Evolutionary conservation across 257 asterid genomes (phyloP).

Genomic region (Ilex asprella): DNA sequence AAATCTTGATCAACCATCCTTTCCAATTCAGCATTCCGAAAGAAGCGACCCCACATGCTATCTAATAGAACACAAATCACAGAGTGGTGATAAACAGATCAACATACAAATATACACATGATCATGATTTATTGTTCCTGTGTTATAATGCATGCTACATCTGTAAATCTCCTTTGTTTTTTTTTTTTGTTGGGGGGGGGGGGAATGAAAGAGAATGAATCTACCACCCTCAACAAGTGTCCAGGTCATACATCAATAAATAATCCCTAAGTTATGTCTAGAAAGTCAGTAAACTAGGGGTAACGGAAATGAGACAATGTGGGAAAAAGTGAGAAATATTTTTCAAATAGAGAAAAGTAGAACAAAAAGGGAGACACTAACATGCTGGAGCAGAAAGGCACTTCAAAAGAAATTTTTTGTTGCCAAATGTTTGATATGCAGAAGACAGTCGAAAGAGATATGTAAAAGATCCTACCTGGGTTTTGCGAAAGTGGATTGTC

Average conservation of each 20-base stretch:
- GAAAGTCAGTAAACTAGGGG: not conserved
- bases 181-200: not conserved
- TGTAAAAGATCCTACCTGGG: slow-evolving; percentile 49
- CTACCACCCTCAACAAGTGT: not conserved
- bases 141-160: not conserved
- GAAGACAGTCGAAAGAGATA: not conserved
- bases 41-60: slow-evolving; percentile 99
- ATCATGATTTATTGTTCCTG: not conserved
- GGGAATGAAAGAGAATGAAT: not conserved
- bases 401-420: no score
- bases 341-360: not conserved
- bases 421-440: not conserved
- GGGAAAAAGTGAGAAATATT: no score
- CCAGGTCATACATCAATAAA: not conserved
- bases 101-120: not conserved
- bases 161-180: no score
- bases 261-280: not conserved
- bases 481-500: slow-evolving; percentile 94
- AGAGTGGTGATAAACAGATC: not conserved
- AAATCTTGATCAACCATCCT: slow-evolving; percentile 96
- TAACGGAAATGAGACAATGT: not conserved
- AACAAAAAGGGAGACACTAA: not conserved
- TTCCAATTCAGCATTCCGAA: slow-evolving; percentile 89
- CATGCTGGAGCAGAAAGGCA: not conserved
- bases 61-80: slow-evolving; percentile 30